Evolutionary conservation across 176 grass and related monocot species (phyloP), one percentile per base, ranked within the genome.

Genomic region (Oryza longistaminata): DNA sequence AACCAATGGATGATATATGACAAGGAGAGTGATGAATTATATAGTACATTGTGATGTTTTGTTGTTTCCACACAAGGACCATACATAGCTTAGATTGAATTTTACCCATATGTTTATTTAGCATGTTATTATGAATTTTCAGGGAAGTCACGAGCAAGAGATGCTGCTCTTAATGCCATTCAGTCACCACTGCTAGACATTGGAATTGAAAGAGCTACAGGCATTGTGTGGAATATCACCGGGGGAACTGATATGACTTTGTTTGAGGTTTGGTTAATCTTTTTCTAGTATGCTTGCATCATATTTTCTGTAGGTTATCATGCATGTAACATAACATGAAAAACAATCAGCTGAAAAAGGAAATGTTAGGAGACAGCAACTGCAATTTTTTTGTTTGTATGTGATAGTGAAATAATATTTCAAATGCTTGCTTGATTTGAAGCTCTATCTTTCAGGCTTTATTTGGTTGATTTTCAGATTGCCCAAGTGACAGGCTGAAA

Each of bases 191-290:
- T 97, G 43, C 92, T 97, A 68, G 94, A 97, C 87, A 94, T 97
- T 90, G 94, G 94, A 86, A 97, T 97, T 66, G 94, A 97, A 75
- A 91, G 94, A 82, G 94, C 94, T 69, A 97, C 92, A 68, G 94
- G 94, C 58, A 97, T 97, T 34, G 94, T 97, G 77, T 97, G 94
- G 94, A 97, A 97, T 83, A 97, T 97, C 72, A 97, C 94, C 34
- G 94, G 94, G 14, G 94, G 94, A 81, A 85, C 26, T 82, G 94
- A 97, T 76, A 39, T 97, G 72, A 94, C 94, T 81, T 88, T 97
- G 68, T 97, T 90, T 86, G 94, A 97, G 94, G 94, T 97, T 76
- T 45, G 82, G 14, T 83, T 17, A 46, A 70, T 88, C 46, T 87
- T 70, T 83, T 88, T 55, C 62, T 76, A 66, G 24, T 43, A 45